Base-by-base conservation (phyloP, 140 eudicot species). In the Cichorium intybus region DNA sequence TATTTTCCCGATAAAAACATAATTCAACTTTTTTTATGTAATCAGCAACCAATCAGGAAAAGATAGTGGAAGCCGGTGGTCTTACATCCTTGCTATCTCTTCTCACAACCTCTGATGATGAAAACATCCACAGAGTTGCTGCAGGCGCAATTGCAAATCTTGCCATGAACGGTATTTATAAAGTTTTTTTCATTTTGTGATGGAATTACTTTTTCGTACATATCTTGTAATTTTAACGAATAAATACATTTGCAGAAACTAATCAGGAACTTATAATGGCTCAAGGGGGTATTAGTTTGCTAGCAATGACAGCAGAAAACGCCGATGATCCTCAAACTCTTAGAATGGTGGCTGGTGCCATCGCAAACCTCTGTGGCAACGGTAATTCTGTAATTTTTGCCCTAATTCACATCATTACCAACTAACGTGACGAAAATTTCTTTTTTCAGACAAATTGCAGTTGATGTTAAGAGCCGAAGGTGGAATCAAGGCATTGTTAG, bases 301-400 rank as follows among this genome's bases (percentile, higher is more conserved):
- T 91, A 24, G 79, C 95, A 48, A 56, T 82, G 55, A 88, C 95
- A 8, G 96, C 97, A 57, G 77, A 86, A 45, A 87, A 81, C 63
- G 96, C 97, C 3, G 88, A 87, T 65, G 97, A 91, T 80, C 96
- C 97, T 71, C 97, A 91, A 77, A 91, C 97, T 56, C 96, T 91
- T 73, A 86, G 97, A 64, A 91, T 91, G 97, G 82, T 91, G 65
- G 97, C 97, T 60, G 97, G 97, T 33, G 97, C 97, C 37, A 62
- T 91, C 9, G 97, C 97, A 16, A 91, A 91, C 69, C 96, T 91
- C 67, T 91, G 97, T 41, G 97, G 97, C 85, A 91, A 91, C 24
- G 97, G 97, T 91, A 87, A 54, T 64, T 14, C 62, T 11, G 2
- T 4, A 29, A 20, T 49, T 49, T 33, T 47, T 15, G 49, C 15